Base-by-base conservation (phyloP, 2,329 filamentous ascomycete species). In the Aspergillus brunneoviolaceus region DNA sequence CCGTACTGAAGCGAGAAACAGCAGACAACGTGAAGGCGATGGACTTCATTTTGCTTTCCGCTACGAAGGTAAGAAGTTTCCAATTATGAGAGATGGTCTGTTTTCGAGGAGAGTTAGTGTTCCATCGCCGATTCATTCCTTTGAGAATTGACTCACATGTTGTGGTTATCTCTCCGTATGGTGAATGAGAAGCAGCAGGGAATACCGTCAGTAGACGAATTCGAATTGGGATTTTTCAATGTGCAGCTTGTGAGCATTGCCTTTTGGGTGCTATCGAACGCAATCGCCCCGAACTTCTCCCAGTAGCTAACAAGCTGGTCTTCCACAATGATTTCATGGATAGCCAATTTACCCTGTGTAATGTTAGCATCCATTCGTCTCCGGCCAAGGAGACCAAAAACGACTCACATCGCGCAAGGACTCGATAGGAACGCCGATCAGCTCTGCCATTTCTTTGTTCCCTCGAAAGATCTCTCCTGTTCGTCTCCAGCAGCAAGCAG, bases 241-340 rank as follows among this genome's bases (percentile, higher is more conserved):
- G 91, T 89, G 74, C 95, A 99, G 66, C 91, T 94, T 23, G 95
- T 99, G 67, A 99, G 81, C 70, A 99, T 91, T 23, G 94, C 96
- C 74, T 99, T 96, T 73, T 98, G 95, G 10, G 87, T 88, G 59
- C 89, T 87, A 72, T 99, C 95, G 76, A 99, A 99, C 10, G 95
- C 96, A 69, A 99, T 98, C 5, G 92, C 94, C 54, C 94, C 93
- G 72, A 99, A 99, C 71, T 99, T 96, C 77, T 99, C 95, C 95
- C 95, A 99, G 72, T 99, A 99, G 69, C 91, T 91, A 57, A 98
- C 95, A 62, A 96, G 86, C 47, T 93, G 96, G 63, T 96, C 92
- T 79, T 99, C 95, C 2, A 92, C 92, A 49, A 99, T 86, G 64
- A 99, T 96, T 74, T 99, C 93, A 74, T 99, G 95, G 51, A 99